Percentiles rank a stretch among this genome's conserved stretches.
These are phyloP conservation scores for Trypethelium eluteriae DNA, from an alignment of 495 filamentous ascomycete species.

Conservation along the genomic window DNA sequence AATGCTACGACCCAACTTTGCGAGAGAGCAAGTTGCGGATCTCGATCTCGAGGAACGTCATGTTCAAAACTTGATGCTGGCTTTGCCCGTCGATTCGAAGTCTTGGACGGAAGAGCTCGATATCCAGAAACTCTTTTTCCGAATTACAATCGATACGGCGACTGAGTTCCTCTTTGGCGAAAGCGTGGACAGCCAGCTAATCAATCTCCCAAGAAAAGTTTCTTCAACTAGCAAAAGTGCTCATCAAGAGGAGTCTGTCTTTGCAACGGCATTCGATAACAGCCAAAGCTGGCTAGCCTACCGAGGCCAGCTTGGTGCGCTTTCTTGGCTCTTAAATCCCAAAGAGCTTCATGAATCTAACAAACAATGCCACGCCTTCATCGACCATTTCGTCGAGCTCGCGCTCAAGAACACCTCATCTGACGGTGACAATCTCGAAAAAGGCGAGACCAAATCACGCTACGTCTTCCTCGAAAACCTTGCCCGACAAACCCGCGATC, in stretches of 20 bases:
- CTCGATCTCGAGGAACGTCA: constrained; percentile 74
- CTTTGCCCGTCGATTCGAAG: constrained; percentile 18
- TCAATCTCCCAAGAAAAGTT: constrained; percentile 19
- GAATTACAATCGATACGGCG: constrained; percentile 72
- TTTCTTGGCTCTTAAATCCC: constrained; percentile 38
- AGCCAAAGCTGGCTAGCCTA: constrained; percentile 22
- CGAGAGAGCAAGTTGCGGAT: constrained; percentile 70
- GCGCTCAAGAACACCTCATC: constrained; percentile 42
- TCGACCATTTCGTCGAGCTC: constrained; percentile 67
- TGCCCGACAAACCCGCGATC: constrained; percentile 65
- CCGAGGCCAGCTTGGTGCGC: constrained; percentile 25
- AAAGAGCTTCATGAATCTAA: constrained; percentile 53
- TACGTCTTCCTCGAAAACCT: constrained; percentile 81
- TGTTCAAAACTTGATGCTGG: constrained; percentile 38
- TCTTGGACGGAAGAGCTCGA: constrained; percentile 50
- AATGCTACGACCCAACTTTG: constrained; percentile 76
- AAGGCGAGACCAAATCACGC: constrained; percentile 32
- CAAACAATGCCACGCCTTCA: constrained; percentile 37
- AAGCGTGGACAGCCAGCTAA: constrained; percentile 53
- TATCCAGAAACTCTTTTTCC: constrained; percentile 65
- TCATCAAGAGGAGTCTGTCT: constrained; percentile 18
- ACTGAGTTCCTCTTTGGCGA: constrained; percentile 83
- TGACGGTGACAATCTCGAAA: constrained; percentile 61
- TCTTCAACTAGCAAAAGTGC: background rate
- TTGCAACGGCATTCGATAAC: constrained; percentile 29